Base-by-base conservation (phyloP, 2,329 filamentous ascomycete species). In the Botrytis pseudocinerea region DNA sequence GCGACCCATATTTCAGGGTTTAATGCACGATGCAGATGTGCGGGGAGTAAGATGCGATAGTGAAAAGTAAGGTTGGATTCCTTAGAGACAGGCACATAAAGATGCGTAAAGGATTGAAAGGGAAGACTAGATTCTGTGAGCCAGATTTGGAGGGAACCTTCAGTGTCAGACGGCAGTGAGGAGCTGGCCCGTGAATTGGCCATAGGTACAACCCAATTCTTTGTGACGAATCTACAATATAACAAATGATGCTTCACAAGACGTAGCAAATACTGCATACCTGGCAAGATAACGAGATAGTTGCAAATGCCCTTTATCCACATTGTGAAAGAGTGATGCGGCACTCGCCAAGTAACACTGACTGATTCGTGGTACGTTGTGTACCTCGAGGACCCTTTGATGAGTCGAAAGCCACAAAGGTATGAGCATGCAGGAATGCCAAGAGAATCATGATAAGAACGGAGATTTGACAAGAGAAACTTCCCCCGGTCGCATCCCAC, bases 401-500 rank as follows among this genome's bases (percentile, higher is more conserved):
- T 61, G 61, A 9, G 28, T 44, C 40, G n/a, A 63, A 44, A 44
- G 25, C 14, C 28, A 38, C 38, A 62, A 28, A 63, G 20, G 25
- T 63, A 44, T 63, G 38, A 22, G 38, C 38, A 32, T 44, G 61
- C 25, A 63, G 40, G 2, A 32, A 44, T 63, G 25, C 40, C 61
- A 63, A 63, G 61, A 22, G 40, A 44, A 63, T 32, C 40, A 44
- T 44, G 61, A 63, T 44, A 63, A 63, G 38, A 44, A 12, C 38
- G 16, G 38, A 63, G 18, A 44, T 63, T 63, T 63, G 61, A 63
- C 38, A 32, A 32, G 40, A 40, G 59, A 61, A 38, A 61, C 59
- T 61, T 61, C 32, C 20, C 20, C 59, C 35, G 18, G 59, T 38
- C 59, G 59, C 20, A 40, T 61, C 59, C 32, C 18, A 16, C 10